These are phyloP conservation scores for Macrophomina pseudophaseolina DNA, from an alignment of 2,329 filamentous ascomycete species.

Conservation along the genomic window DNA sequence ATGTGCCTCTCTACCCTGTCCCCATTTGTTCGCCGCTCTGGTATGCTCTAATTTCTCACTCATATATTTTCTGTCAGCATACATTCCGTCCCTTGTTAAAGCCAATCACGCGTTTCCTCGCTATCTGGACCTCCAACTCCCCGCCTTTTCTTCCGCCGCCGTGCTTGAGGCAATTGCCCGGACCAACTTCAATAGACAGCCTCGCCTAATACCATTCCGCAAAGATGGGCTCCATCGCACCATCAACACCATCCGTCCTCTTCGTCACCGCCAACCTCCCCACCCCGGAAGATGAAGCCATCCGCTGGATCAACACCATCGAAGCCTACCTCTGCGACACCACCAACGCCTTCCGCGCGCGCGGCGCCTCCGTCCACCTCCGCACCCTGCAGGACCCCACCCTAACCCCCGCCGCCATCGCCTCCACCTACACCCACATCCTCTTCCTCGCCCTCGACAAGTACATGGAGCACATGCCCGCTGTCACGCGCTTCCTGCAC, in stretches of 20 bases:
- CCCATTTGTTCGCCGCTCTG: too few species aligned
- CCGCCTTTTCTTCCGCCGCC: too few species aligned
- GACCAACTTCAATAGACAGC: too few species aligned
- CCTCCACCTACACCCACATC: constrained; percentile 23
- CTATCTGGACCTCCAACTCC: too few species aligned
- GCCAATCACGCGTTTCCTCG: too few species aligned
- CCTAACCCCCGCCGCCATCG: constrained; percentile 6
- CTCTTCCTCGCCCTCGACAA: constrained; percentile 23
- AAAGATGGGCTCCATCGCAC: not conserved
- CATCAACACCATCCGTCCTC: constrained; percentile 13
- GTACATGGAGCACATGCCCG: constrained; percentile 20
- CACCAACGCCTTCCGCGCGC: not conserved
- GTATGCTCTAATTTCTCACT: too few species aligned
- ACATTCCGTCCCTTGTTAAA: too few species aligned
- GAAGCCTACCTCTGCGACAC: constrained; percentile 14
- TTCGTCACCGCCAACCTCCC: constrained; percentile 20
- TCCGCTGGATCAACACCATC: constrained; percentile 19
- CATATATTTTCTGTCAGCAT: too few species aligned
- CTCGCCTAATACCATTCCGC: too few species aligned
- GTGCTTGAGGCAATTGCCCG: too few species aligned
- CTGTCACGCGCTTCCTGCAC: constrained; percentile 15
- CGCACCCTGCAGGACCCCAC: constrained; percentile 10
- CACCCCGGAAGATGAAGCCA: not conserved
- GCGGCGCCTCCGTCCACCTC: constrained; percentile 4
- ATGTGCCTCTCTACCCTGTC: not conserved